Conservation (phyloP, 2,329 filamentous ascomycete species). For the Leptographium radiaticola region DNA sequence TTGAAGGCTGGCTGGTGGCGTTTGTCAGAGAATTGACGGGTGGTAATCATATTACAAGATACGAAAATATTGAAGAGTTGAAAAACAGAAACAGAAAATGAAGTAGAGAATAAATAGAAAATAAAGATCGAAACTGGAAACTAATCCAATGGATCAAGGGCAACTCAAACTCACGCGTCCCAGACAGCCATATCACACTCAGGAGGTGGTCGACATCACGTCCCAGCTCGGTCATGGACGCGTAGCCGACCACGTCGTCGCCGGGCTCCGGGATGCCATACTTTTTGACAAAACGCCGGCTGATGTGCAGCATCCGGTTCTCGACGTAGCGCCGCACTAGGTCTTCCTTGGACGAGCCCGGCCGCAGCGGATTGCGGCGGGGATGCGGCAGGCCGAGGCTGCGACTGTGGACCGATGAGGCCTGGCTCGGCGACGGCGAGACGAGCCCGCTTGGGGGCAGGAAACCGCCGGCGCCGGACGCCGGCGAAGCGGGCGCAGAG, state of each 20-base stretch:
- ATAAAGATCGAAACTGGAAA: background rate
- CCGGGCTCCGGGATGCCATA: constrained; percentile 30
- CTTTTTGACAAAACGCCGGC: constrained; percentile 48
- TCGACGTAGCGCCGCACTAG: constrained; percentile 45
- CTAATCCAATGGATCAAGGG: too few species aligned
- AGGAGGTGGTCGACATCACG: constrained; percentile 62
- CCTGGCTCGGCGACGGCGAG: constrained; percentile 34
- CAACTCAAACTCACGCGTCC: constrained; percentile 52
- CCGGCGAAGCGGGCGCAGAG: background rate
- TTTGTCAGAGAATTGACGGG: too few species aligned
- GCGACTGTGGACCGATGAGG: background rate
- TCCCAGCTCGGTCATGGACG: constrained; percentile 55
- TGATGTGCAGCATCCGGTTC: constrained; percentile 36
- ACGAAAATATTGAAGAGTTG: too few species aligned
- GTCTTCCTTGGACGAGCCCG: constrained; percentile 48
- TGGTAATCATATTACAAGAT: too few species aligned
- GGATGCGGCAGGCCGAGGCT: constrained; percentile 37
- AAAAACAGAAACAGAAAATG: background rate
- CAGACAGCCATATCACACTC: constrained; percentile 75
- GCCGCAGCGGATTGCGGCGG: constrained; percentile 34
- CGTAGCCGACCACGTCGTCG: constrained; percentile 39
- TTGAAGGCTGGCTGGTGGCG: constrained; percentile 54
- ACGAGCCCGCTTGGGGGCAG: constrained; percentile 30
- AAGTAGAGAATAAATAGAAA: constrained; percentile 9
- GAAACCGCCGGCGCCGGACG: constrained; percentile 34